Conservation (phyloP, 441 rosid species). For the Adansonia madagascariensis region DNA sequence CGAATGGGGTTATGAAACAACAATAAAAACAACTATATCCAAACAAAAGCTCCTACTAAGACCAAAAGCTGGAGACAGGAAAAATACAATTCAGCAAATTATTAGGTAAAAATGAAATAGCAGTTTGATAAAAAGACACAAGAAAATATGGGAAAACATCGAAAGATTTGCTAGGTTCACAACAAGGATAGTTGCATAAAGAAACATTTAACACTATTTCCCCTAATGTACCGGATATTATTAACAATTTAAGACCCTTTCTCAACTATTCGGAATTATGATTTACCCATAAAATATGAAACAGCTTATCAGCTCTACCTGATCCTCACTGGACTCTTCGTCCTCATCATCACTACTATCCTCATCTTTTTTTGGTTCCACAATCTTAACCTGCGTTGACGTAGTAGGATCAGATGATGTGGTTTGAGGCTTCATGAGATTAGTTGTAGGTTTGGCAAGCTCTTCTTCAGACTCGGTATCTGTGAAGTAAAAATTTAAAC, state of each 20-base stretch:
- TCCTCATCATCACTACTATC: slow-evolving; percentile 37
- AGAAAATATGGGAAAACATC: no score
- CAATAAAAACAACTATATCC: neutral
- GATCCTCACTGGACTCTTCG: slow-evolving; percentile 45
- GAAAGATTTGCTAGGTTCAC: neutral
- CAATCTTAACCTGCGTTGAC: slow-evolving; percentile 51
- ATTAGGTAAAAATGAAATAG: neutral
- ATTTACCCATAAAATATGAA: neutral
- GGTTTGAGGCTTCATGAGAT: slow-evolving; percentile 21
- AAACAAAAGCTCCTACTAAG: neutral
- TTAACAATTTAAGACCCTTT: neutral
- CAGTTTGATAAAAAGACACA: neutral
- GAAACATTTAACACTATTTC: neutral
- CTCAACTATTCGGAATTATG: neutral
- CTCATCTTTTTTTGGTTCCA: slow-evolving; percentile 49
- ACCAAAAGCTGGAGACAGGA: neutral
- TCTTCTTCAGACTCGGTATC: slow-evolving; percentile 36
- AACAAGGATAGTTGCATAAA: neutral
- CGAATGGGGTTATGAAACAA: neutral
- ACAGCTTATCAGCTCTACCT: slow-evolving; percentile 40
- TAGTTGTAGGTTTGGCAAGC: slow-evolving; percentile 28
- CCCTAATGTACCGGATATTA: neutral
- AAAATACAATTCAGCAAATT: neutral
- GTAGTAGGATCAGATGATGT: slow-evolving; percentile 33
- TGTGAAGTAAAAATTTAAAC: slow-evolving; percentile 22